A percentile compares a stretch with the other conserved stretches of the same genome.
phyloP scores from a whole-genome alignment of 805 yeast genomes.

The Clavispora carvajalis region DNA sequence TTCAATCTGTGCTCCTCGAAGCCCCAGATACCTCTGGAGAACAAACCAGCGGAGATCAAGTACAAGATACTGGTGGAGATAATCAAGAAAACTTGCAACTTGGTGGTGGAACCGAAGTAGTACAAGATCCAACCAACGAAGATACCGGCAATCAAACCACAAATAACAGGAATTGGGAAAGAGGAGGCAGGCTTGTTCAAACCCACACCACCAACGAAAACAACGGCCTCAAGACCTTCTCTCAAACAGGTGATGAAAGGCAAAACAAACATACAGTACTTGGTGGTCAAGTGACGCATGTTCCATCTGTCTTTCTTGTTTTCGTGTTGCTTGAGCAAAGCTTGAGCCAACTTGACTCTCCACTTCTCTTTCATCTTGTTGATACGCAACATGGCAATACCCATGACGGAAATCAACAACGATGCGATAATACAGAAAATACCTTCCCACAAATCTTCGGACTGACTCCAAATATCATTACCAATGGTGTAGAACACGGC shows the following conservation, averaged over 20 bases:
- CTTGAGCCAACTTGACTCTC: slow-evolving; percentile 90
- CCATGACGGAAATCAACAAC: slow-evolving; percentile 85
- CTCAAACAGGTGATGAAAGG: slow-evolving; percentile 89
- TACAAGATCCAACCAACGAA: slow-evolving; percentile 66
- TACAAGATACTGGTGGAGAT: slow-evolving; percentile 85
- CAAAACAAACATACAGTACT: slow-evolving; percentile 82
- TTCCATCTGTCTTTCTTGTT: slow-evolving; percentile 45
- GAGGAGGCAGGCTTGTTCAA: slow-evolving; percentile 34
- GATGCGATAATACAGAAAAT: slow-evolving; percentile 87
- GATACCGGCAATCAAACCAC: slow-evolving; percentile 79
- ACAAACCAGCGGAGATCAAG: slow-evolving; percentile 86
- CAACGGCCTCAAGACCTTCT: slow-evolving; percentile 72
- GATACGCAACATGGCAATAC: slow-evolving; percentile 91
- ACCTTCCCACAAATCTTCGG: slow-evolving; percentile 98
- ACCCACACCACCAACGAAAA: slow-evolving; percentile 43
- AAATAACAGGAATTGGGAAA: slow-evolving; percentile 89
- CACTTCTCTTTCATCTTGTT: slow-evolving; percentile 96
- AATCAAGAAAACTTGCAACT: slow-evolving; percentile 84
- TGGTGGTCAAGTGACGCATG: slow-evolving; percentile 53
- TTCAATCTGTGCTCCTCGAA: slow-evolving; percentile 68
- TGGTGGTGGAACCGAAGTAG: slow-evolving; percentile 74
- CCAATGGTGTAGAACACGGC: slow-evolving; percentile 84
- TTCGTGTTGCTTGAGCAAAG: slow-evolving; percentile 57
- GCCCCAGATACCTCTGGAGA: slow-evolving; percentile 90
- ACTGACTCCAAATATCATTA: slow-evolving; percentile 75